Evolutionary conservation across 2,329 filamentous ascomycete genomes (phyloP), one percentile per base, ranked within the genome.

Genomic region (Fusarium sp.): DNA sequence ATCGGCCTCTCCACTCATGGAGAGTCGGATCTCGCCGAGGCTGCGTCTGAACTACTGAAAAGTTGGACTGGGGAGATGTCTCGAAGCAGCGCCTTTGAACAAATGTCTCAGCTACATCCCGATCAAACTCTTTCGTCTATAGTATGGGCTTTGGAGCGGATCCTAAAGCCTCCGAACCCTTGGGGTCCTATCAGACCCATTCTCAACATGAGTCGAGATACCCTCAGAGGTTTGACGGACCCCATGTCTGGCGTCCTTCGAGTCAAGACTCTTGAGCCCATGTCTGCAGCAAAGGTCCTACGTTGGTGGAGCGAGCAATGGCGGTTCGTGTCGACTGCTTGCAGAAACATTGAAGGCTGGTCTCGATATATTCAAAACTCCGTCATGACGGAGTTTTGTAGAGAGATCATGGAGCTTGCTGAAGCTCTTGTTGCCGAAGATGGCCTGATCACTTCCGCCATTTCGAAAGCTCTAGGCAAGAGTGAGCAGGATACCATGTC

Each of bases 331-430:
- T 92, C 92, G 47, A 92, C 93, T 65, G 93, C 96, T 18, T 98
- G 98, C 78, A 87, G 91, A 47, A 91, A 92, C 69, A 97, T 95
- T 4, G 95, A 98, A 79, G 85, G 86, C 13, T 99, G 96, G 96
- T 94, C 94, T 73, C 85, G 90, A 16, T 89, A 89, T 5, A 90
- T 94, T 67, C 92, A 96, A 60, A 96, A 94, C 80, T 83, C 87
- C 22, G 87, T 90, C 63, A 95, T 99, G 94, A 92, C 95, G 77
- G 92, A 98, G 66, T 98, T 98, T 78, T 98, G 95, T 80, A 92
- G 96, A 74, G 94, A 98, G 79, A 93, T 94, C 16, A 99, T 99
- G 90, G 94, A 98, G 77, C 93, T 98, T 79, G 95, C 96, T 1
- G 94, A 97, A 79, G 89, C 90, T 38, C 88, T 98, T 2, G 93